phyloP scores from a whole-genome alignment of 2,329 filamentous ascomycete genomes.

The Penicillium olsonii region DNA sequence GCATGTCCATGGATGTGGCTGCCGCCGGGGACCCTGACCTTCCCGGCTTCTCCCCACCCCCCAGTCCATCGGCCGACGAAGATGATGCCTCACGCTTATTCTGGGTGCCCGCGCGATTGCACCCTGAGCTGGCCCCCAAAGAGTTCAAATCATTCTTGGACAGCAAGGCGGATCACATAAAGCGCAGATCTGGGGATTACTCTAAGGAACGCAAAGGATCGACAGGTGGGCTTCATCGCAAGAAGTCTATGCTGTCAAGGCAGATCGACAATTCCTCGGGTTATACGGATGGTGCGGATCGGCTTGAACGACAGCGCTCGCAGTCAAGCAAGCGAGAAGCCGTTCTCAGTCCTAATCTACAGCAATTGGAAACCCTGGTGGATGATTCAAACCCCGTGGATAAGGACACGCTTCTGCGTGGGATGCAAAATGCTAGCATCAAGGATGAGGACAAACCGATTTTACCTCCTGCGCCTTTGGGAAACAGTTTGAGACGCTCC shows the following conservation, averaged over 20 bases:
- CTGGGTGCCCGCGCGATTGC: constrained; percentile 93
- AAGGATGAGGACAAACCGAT: constrained; percentile 78
- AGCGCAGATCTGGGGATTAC: constrained; percentile 75
- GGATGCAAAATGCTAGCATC: constrained; percentile 46
- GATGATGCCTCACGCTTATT: constrained; percentile 85
- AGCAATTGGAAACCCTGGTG: constrained; percentile 76
- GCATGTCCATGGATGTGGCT: constrained; percentile 92
- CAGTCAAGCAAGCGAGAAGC: constrained; percentile 50
- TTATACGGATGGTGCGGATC: constrained; percentile 82
- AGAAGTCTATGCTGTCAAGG: constrained; percentile 92
- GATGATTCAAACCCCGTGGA: constrained; percentile 72
- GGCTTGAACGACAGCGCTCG: constrained; percentile 73
- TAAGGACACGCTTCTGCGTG: constrained; percentile 58
- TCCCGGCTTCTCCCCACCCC: constrained; percentile 45
- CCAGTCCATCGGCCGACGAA: constrained; percentile 62
- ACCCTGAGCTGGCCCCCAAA: constrained; percentile 90
- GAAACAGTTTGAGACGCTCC: constrained; percentile 80
- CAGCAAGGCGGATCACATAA: constrained; percentile 86
- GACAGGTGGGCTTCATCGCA: constrained; percentile 68
- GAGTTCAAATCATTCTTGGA: constrained; percentile 98
- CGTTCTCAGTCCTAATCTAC: constrained; percentile 63
- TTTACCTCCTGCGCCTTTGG: constrained; percentile 70
- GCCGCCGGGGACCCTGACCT: constrained; percentile 61
- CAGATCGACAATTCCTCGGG: constrained; percentile 78
- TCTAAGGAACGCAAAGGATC: constrained; percentile 60